phyloP scores from a whole-genome alignment of 306 rosid species.

The Acacia crassicarpa region DNA sequence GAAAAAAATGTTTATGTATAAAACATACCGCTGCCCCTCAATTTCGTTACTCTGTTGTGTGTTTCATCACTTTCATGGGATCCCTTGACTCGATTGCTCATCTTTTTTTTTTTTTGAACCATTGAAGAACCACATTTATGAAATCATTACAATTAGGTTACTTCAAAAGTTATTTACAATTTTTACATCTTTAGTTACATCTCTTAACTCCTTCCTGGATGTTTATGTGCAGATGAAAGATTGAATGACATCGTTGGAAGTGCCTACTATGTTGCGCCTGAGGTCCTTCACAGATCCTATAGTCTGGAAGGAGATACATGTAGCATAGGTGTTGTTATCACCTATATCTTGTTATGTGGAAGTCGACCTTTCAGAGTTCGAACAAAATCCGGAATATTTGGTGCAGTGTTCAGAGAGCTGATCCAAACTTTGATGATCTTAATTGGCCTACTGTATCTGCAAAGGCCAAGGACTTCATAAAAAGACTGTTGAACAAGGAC shows the following conservation, averaged over 20 bases:
- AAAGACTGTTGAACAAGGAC: constrained; percentile 72
- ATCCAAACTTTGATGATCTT: constrained; percentile 67
- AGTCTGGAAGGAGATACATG: constrained; percentile 75
- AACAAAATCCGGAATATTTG: constrained; percentile 79
- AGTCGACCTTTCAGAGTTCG: constrained; percentile 87
- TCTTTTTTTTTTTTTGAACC: not conserved
- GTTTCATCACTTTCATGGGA: not conserved
- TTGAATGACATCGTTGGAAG: constrained; percentile 81
- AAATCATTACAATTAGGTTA: not conserved
- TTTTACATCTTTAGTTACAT: not conserved
- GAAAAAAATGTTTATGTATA: not conserved
- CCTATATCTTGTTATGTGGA: constrained; percentile 70
- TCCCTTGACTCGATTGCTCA: not conserved
- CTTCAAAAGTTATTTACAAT: not conserved
- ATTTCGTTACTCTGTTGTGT: not conserved
- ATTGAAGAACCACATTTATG: not conserved
- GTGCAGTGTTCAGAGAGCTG: constrained; percentile 74
- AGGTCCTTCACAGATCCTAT: constrained; percentile 79
- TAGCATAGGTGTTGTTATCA: constrained; percentile 71
- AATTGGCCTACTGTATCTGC: constrained; percentile 72
- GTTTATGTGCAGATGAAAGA: constrained; percentile 51
- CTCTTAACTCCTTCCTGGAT: not conserved
- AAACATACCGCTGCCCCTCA: not conserved
- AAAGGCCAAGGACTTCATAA: constrained; percentile 75
- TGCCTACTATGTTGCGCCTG: constrained; percentile 80